phyloP scores from a whole-genome alignment of 805 yeast genomes.

The Candida sanyiensis region DNA sequence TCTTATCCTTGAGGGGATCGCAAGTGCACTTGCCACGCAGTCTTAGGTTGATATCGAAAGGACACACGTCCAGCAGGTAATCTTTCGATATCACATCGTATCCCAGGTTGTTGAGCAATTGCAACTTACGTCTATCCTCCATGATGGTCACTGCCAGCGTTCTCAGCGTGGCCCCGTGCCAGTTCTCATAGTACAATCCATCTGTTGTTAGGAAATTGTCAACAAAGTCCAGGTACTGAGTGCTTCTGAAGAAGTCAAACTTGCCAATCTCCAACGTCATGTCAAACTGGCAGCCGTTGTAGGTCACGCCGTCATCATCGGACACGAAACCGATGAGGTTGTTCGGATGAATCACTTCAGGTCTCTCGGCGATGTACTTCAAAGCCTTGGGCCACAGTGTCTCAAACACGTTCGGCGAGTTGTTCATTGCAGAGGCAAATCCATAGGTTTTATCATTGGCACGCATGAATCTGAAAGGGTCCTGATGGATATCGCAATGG shows the following conservation, averaged over 20 bases:
- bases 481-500: constrained; percentile 43
- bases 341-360: constrained; percentile 52
- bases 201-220: constrained; percentile 64
- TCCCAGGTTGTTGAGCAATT: constrained; percentile 76
- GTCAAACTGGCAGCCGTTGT: constrained; percentile 88
- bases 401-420: constrained; percentile 63
- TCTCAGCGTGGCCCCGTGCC: constrained; percentile 92
- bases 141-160: constrained; percentile 76
- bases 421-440: constrained; percentile 59
- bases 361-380: constrained; percentile 54
- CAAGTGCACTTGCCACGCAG: constrained; percentile 63
- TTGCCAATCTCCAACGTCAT: constrained; percentile 78
- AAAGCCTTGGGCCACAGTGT: constrained; percentile 73
- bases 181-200: constrained; percentile 82
- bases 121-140: constrained; percentile 56
- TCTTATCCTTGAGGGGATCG: constrained; percentile 62
- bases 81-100: constrained; percentile 44
- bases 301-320: constrained; percentile 61
- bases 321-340: constrained; percentile 68
- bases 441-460: constrained; percentile 52
- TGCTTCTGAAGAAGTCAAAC: constrained; percentile 66
- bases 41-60: constrained; percentile 57
- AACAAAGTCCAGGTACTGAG: constrained; percentile 63
- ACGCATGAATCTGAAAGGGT: constrained; percentile 45
- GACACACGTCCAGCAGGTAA: constrained; percentile 38